Base-by-base conservation (phyloP, 2,329 filamentous ascomycete species). In the Chrysoporthe austroafricana region DNA sequence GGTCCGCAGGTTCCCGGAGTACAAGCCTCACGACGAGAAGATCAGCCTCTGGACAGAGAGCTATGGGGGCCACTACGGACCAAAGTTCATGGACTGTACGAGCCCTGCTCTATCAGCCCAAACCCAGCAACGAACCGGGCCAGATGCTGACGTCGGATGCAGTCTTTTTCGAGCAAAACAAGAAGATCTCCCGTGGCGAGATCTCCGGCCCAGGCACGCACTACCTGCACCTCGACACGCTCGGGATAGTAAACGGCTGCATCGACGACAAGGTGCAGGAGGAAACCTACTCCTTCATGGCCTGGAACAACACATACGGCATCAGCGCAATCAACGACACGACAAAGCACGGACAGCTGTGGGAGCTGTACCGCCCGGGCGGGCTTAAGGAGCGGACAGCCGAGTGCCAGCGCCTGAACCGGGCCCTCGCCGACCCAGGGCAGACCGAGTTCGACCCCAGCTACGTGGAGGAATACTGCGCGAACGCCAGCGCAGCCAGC, bases 301-400 rank as follows among this genome's bases (percentile, higher is more conserved):
- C 69, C 8, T 69, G 64, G 63, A 70, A 70, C 58, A 70, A 70
- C 57, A 88, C 86, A 0, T 90, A 89, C 70, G 82, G 81, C n/a
- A 79, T 89, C 50, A 72, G 84, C 66, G 77, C 82, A 0, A 80
- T 85, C 72, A 84, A 85, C 70, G 74, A 84, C 59, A 80, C 80
- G 4, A 74, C 80, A 7, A 84, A 84, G 68, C 75, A 83, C 1
- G 70, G 74, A n/a, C 81, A 81, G 6, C 73, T 85, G 11, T 73
- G 83, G 32, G 77, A 79, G 7, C 81, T 83, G 67, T 79, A 79
- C 62, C 76, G 77, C 16, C 75, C 79, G 0, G 82, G 79, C 3
- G 86, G 86, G 8, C 85, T 85, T 70, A 77, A 80, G 13, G 85
- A 87, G 46, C 79, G 78, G 60, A 82, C 86, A 58, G 71, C 79